Conservation (phyloP, 73 alveolate species). For the Paraurostyla sp. region DNA sequence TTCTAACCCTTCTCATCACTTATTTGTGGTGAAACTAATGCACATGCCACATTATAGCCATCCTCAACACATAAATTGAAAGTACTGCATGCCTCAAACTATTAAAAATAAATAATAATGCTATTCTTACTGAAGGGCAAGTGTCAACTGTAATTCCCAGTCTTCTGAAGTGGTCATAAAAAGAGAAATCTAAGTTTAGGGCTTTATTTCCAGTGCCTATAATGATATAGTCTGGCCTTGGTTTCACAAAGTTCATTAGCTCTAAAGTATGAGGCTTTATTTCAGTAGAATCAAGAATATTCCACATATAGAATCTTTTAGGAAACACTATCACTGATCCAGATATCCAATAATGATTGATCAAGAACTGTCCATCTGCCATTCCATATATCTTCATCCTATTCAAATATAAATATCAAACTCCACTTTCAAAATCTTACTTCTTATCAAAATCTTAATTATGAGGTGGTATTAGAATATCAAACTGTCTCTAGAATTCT, state of each 20-base stretch:
- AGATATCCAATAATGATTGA: constrained; percentile 71
- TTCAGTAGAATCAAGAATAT: constrained; percentile 62
- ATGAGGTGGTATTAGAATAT: neutral
- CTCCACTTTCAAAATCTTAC: neutral
- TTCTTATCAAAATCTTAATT: neutral
- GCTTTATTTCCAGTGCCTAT: constrained; percentile 70
- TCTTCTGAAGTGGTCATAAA: constrained; percentile 62
- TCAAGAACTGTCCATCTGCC: constrained; percentile 59
- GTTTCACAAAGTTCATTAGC: constrained; percentile 65
- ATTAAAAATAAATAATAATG: neutral
- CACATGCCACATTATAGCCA: constrained; percentile 69
- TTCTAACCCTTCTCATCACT: neutral
- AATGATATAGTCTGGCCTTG: constrained; percentile 73
- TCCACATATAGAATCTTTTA: constrained; percentile 74
- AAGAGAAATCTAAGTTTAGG: constrained; percentile 37
- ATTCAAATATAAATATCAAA: neutral
- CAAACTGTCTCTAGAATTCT: constrained; percentile 13
- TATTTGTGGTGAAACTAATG: constrained; percentile 31
- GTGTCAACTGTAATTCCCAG: constrained; percentile 74
- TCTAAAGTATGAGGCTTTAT: constrained; percentile 78
- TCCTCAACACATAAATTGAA: constrained; percentile 68
- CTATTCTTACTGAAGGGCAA: constrained; percentile 50
- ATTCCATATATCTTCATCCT: constrained; percentile 67
- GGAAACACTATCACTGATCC: constrained; percentile 73
- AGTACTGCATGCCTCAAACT: constrained; percentile 67